A percentile compares a stretch with the other conserved stretches of the same genome.
These are phyloP conservation scores for Bruguiera parviflora DNA, from an alignment of 345 rosid species.

Conservation along the genomic window DNA sequence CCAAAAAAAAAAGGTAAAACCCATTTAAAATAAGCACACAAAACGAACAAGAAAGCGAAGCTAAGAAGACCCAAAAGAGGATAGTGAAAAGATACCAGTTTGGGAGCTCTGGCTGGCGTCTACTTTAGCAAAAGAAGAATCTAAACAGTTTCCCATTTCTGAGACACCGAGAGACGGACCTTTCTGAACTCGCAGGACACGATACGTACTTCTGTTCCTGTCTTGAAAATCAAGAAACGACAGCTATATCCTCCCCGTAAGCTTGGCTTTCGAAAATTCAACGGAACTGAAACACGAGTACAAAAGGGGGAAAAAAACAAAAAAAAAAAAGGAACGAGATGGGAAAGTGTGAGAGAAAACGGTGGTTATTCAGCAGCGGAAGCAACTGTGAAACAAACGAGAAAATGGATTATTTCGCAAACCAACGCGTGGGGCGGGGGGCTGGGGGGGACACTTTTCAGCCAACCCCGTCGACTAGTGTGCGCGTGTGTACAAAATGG, in stretches of 20 bases:
- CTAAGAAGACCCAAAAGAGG: neutral
- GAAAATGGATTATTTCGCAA: neutral
- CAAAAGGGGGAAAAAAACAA: too few species aligned
- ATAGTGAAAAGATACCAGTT: neutral
- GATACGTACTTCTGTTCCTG: neutral
- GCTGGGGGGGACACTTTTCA: neutral
- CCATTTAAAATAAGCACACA: neutral
- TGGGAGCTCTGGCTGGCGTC: conserved; percentile 17
- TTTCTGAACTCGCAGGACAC: too few species aligned
- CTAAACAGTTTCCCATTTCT: conserved; percentile 29
- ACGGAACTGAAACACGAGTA: too few species aligned
- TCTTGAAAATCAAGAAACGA: neutral
- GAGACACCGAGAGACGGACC: neutral
- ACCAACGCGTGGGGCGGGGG: conserved; percentile 4
- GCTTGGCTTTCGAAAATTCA: neutral
- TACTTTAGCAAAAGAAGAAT: conserved; percentile 24
- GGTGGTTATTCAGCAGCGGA: too few species aligned
- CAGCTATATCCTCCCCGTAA: neutral
- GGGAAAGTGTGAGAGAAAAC: neutral
- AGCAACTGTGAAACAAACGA: neutral
- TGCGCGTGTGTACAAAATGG: too few species aligned
- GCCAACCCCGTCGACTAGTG: neutral
- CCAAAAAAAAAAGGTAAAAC: neutral
- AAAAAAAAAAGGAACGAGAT: neutral
- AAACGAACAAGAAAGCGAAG: neutral